Conservation (phyloP, 495 filamentous ascomycete species). For the Umbilicaria muhlenbergii region DNA sequence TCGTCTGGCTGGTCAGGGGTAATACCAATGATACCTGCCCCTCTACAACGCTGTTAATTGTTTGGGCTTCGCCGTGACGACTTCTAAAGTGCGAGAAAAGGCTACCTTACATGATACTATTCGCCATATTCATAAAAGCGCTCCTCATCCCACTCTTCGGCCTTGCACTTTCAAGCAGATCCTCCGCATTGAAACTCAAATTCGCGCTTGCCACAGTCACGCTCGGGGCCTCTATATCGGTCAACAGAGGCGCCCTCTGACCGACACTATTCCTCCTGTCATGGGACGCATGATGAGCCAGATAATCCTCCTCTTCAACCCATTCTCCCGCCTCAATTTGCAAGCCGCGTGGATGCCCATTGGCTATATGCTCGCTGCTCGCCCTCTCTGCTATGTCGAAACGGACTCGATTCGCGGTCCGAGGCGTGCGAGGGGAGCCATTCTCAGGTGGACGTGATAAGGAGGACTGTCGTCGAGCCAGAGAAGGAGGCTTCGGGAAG, state of each 20-base stretch:
- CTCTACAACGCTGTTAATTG: conserved; percentile 19
- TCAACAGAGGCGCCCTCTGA: conserved; percentile 60
- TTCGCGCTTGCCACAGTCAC: conserved; percentile 58
- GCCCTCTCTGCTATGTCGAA: conserved; percentile 53
- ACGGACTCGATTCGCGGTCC: conserved; percentile 73
- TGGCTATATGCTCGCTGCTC: conserved; percentile 20
- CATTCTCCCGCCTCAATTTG: conserved; percentile 23
- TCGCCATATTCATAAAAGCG: conserved; percentile 98
- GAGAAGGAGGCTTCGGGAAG: conserved; percentile 6
- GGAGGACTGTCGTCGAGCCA: conserved; percentile 25
- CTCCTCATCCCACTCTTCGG: conserved; percentile 51
- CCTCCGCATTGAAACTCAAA: conserved; percentile 38
- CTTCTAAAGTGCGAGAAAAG: not conserved
- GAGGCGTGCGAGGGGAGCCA: conserved; percentile 43
- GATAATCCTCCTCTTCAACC: conserved; percentile 43
- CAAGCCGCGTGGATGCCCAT: conserved; percentile 21
- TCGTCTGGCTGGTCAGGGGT: not conserved
- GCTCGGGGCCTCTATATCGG: conserved; percentile 73
- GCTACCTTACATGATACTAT: conserved; percentile 62
- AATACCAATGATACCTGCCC: conserved; percentile 79
- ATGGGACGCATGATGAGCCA: conserved; percentile 16
- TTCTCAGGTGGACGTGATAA: conserved; percentile 25
- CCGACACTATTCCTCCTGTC: conserved; percentile 17
- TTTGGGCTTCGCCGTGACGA: not conserved
- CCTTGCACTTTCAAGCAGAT: conserved; percentile 41